These are phyloP conservation scores for Phytopythium litorale DNA, from an alignment of 352 stramenopile genomes.

Conservation along the genomic window DNA sequence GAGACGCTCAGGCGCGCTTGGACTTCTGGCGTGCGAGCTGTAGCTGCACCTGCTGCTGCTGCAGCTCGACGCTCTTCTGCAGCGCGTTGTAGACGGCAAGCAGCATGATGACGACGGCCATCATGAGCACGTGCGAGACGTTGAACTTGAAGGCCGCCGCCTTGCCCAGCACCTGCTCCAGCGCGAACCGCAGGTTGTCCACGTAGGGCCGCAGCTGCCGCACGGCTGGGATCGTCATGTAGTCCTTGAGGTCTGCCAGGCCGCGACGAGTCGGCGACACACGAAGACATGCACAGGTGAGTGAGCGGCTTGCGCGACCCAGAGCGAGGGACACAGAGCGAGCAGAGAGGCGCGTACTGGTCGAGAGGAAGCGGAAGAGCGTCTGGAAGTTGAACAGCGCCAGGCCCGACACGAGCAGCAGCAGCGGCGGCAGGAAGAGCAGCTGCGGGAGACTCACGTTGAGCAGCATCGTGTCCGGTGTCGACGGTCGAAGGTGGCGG, in stretches of 20 bases:
- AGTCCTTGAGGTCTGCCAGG: constrained; percentile 45
- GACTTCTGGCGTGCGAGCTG: constrained; percentile 34
- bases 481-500: not conserved
- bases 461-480: constrained; percentile 30
- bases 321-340: not conserved
- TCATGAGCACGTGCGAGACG: constrained; percentile 74
- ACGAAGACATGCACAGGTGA: not conserved
- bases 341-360: constrained; percentile 28
- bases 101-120: constrained; percentile 73
- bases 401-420: constrained; percentile 59
- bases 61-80: constrained; percentile 63
- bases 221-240: constrained; percentile 67
- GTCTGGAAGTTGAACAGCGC: constrained; percentile 84
- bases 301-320: no score
- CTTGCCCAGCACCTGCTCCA: constrained; percentile 77
- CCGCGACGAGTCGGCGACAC: not conserved
- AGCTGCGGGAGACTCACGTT: constrained; percentile 52
- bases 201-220: constrained; percentile 55
- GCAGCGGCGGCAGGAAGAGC: constrained; percentile 63
- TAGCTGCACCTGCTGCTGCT: constrained; percentile 63
- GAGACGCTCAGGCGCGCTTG: constrained; percentile 32
- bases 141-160: constrained; percentile 78
- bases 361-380: constrained; percentile 58
- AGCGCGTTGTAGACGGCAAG: constrained; percentile 77
- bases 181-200: constrained; percentile 58